A percentile compares a stretch with the other conserved stretches of the same genome.
Conservation (phyloP, 768 basidiomycete species). For the Mrakia blollopis region DNA sequence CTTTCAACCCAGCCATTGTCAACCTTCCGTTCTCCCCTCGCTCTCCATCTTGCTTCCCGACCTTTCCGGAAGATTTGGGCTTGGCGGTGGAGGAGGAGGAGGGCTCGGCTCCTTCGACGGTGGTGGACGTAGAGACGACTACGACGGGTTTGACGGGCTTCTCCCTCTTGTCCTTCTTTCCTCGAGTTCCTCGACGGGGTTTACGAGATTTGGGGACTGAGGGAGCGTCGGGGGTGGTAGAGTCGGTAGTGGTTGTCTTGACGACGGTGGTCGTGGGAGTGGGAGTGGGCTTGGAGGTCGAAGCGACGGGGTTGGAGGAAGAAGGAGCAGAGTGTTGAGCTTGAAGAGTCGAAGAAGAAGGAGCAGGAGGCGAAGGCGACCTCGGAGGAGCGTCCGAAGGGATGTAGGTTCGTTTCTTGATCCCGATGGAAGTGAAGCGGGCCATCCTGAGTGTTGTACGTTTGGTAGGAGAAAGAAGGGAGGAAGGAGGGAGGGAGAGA, state of each 20-base stretch:
- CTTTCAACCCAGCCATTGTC: slow-evolving; percentile 33
- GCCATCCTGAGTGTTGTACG: neutral
- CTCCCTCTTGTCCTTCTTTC: slow-evolving; percentile 29
- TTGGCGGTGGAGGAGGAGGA: neutral
- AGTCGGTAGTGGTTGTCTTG: neutral
- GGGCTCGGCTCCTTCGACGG: neutral
- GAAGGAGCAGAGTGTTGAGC: neutral
- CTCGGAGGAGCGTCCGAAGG: slow-evolving; percentile 11
- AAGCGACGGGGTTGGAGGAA: neutral
- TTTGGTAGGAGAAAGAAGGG: neutral
- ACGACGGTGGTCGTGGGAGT: neutral
- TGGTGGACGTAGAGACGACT: neutral
- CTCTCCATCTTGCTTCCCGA: slow-evolving; percentile 14
- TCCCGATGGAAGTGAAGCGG: slow-evolving; percentile 29
- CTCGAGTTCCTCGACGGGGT: slow-evolving; percentile 25
- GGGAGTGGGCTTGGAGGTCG: neutral
- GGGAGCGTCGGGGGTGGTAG: neutral
- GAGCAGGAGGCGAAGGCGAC: neutral
- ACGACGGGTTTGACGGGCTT: slow-evolving; percentile 3
- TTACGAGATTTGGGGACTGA: slow-evolving; percentile 14
- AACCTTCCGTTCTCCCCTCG: slow-evolving; percentile 21
- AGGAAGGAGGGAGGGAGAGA: neutral
- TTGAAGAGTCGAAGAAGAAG: neutral
- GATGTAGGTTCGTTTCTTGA: slow-evolving; percentile 29
- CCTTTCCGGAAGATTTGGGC: neutral